Evolutionary conservation across 108 stramenopile species (phyloP), one percentile per base, ranked within the genome.

Genomic region (Skeletonema tropicum): DNA sequence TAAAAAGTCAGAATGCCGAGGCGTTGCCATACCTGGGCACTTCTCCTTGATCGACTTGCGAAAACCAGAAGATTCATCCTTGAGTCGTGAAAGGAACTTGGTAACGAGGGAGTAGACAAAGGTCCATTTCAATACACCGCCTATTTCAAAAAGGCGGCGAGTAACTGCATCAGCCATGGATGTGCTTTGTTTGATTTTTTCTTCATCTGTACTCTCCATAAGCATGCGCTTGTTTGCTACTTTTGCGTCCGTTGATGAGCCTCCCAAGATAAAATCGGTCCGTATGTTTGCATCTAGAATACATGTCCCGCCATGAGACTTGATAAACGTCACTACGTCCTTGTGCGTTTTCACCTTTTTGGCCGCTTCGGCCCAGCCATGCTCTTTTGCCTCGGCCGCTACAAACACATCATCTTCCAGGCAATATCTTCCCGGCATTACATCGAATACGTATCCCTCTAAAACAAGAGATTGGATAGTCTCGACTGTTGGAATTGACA

Each of bases 311-410:
- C 90, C 85, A 55, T 93, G 92, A 19, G 76, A 49, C 33, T 69
- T 60, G 32, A 93, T 86, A 77, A 95, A 93, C 60, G 48, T 4
- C 61, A 87, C 76, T 5, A 93, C 86, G 67, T 93, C 89, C 60
- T 84, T 60, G 26, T 71, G 81, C n/a, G 55, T 46, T 33, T 46
- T 84, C 10, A 91, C 88, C 12, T 64, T 45, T 29, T 36, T 32
- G 23, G 88, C 92, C 13, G 57, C 57, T 13, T 84, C 75, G 49
- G 66, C 70, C 90, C 90, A 95, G 12, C 86, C 91, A n/a, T 84
- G 73, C 60, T 83, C 72, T 57, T 68, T 60, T n/a, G 88, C 88
- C 68, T 86, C 86, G 48, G 84, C 82, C 0, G 83, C 85, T 42
- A 87, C 87, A 19, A 89, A 68, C 15, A 79, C 69, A 49, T 77